These are phyloP conservation scores for Rhizopogon vulgaris DNA, from an alignment of 768 basidiomycete genomes.

Conservation along the genomic window DNA sequence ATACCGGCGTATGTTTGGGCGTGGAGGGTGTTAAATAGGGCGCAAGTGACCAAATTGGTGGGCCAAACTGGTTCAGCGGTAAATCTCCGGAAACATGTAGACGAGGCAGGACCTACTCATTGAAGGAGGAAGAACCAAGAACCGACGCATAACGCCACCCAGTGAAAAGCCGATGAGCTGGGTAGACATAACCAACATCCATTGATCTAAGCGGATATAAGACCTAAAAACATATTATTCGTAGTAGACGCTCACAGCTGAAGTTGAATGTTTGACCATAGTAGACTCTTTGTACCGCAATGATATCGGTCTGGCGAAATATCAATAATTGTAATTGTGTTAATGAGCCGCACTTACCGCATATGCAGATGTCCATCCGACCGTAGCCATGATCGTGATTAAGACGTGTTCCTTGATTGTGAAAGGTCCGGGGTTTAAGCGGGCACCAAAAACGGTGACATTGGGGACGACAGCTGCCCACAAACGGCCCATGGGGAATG, in stretches of 20 bases:
- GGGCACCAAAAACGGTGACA: conserved; percentile 20
- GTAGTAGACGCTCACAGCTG: conserved; percentile 12
- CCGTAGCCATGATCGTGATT: conserved; percentile 61
- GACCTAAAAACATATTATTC: background rate
- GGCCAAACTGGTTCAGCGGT: conserved; percentile 21
- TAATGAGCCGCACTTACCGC: conserved; percentile 4
- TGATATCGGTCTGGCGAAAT: conserved; percentile 32
- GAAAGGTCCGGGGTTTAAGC: conserved; percentile 37
- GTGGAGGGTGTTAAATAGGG: conserved; percentile 21
- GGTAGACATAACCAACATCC: conserved; percentile 8
- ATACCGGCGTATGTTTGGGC: conserved; percentile 12
- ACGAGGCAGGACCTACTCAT: conserved; percentile 53
- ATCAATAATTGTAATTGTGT: conserved; percentile 3
- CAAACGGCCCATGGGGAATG: conserved; percentile 29
- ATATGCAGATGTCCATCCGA: conserved; percentile 19
- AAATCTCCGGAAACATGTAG: background rate
- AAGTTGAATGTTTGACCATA: conserved; percentile 35
- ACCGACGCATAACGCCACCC: conserved; percentile 46
- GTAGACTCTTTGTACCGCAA: conserved; percentile 40
- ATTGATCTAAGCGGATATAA: background rate
- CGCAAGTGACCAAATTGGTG: conserved; percentile 19
- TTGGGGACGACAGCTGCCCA: conserved; percentile 51
- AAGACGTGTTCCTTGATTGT: conserved; percentile 66
- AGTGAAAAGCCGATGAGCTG: conserved; percentile 8
- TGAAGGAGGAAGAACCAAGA: conserved; percentile 58